Evolutionary conservation across 2,329 filamentous ascomycete genomes (phyloP), one percentile per base, ranked within the genome.

Genomic region (Zymoseptoria tritici): DNA sequence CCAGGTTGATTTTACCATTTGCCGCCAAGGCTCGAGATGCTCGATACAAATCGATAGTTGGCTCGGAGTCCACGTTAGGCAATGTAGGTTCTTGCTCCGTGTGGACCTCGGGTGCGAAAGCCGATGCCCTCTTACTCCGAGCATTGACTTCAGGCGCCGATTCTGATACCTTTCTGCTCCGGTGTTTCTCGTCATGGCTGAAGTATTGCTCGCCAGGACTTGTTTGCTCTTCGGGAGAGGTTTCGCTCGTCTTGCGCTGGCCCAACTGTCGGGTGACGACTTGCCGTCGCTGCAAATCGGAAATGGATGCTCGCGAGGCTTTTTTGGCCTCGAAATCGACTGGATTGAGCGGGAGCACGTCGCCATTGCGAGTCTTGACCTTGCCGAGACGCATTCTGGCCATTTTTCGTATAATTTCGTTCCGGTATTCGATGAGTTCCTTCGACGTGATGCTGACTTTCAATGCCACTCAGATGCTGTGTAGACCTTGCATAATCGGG

Each of bases 1-100:
- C 75, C 42, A 80, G 61, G 60, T 81, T 78, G 49, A 79, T 71
- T 9, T 70, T 67, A 20, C 54, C 57, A 42, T 24, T 67, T 36
- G 58, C 70, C 3, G 71, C 55, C 36, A 42, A 42, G 9, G 36
- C 36, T 42, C 36, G 36, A 42, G 36, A 42, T 42, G 36, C 36
- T 42, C 36, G 36, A 42, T 42, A 42, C 11, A 11, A 42, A 16
- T 42, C 16, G 11, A 16, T 42, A 9, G 9, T 42, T 11, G 36
- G 16, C 9, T 42, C 36, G 11, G 36, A 42, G 36, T 42, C 36
- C 11, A 42, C 36, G 11, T 42, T 42, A 5, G 36, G 36, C 36
- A 42, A 42, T 42, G 36, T 42, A 16, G 36, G 36, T 29, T 29
- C 26, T 29, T 29, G 26, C 36, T 42, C 36, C 36, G 36, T 11